Evolutionary conservation across 257 asterid species (phyloP), one percentile per base, ranked within the genome.

Genomic region (Lavandula angustifolia): DNA sequence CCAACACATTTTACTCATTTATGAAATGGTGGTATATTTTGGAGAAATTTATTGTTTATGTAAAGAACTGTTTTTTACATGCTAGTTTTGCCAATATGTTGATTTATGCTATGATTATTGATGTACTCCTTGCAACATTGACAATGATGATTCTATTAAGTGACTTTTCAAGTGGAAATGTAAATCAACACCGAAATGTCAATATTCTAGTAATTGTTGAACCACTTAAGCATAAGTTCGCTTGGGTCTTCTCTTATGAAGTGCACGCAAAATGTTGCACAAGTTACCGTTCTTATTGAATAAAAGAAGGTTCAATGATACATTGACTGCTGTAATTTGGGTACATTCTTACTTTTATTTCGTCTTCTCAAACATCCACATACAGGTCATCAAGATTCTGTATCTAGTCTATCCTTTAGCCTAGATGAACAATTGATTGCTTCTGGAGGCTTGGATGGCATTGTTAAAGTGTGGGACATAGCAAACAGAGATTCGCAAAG

Each of bases 391-490:
- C 65, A 70, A 53, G 96, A 94, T 55, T 80, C 99, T 31, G 73
- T 90, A 62, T 82, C 96, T 53, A 80, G 84, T 76, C 70, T 87
- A 68, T 78, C 90, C 60, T 94, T 94, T 46, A 94, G 96, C 65
- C 18, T 73, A n/a, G 97, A 94, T 81, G 97, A 97, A 33, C 80
- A 78, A 46, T 75, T 94, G 72, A 85, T 87, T 70, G 99, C 92
- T 13, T 89, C 99, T 16, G 99, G 97, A 78, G 66, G 97, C 79
- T 75, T 92, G 68, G 95, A 92, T 62, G 96, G 96, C 74, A 55
- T 70, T 73, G 82, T 87, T 54, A 85, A 82, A 79, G 79, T 92
- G 54, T 92, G 97, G 99, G 94, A 92, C 58, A 58, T 68, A 44
- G 62, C 84, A 61, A 74, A 73, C 6, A 83, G 80, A 68, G 79